phyloP scores from a whole-genome alignment of 108 stramenopile genomes.

The Pseudonitzschia multiseries region DNA sequence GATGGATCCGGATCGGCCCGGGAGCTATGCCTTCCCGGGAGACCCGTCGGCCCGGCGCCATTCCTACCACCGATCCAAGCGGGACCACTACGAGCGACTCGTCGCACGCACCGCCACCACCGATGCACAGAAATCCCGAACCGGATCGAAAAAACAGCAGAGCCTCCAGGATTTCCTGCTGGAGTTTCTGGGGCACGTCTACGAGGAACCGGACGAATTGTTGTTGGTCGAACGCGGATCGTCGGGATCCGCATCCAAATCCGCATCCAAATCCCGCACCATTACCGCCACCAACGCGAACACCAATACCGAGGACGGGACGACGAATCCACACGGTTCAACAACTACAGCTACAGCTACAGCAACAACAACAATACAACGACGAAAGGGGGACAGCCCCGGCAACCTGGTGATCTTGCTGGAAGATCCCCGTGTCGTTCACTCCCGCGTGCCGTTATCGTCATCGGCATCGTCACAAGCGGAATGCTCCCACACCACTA shows the following conservation, averaged over 20 bases:
- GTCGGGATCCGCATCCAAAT: conserved; percentile 7
- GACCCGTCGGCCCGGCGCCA: neutral
- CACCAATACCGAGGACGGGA: neutral
- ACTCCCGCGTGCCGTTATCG: neutral
- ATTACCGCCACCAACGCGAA: neutral
- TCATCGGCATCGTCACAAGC: neutral
- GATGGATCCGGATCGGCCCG: neutral
- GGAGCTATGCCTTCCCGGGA: neutral
- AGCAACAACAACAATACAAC: too few relatives aligned
- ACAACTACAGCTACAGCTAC: neutral
- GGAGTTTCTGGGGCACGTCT: neutral
- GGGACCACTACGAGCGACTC: neutral
- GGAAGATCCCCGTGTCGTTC: neutral
- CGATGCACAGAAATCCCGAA: neutral
- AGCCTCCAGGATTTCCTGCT: neutral
- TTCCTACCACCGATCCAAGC: neutral
- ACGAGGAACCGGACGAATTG: conserved; percentile 2
- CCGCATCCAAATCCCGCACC: too few relatives aligned
- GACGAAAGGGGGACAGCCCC: neutral
- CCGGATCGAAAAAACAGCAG: neutral
- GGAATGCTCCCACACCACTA: neutral
- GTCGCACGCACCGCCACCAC: neutral
- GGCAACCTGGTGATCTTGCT: neutral
- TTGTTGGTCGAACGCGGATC: too few relatives aligned
- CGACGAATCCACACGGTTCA: neutral